Evolutionary conservation across 176 grass and related monocot species (phyloP).

Genomic region (Zizania latifolia): DNA sequence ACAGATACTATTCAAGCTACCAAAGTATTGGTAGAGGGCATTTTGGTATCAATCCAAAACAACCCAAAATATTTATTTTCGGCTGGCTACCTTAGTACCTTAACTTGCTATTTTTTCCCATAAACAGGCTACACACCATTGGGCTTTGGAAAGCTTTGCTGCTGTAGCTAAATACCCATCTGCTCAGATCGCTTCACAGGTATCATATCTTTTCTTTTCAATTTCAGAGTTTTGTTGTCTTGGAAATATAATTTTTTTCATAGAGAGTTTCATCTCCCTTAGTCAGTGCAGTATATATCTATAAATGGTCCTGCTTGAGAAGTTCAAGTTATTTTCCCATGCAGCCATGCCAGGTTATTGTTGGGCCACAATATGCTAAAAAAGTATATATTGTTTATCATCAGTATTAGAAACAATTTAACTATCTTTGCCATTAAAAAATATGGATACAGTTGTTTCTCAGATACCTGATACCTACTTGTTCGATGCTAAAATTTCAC

Average conservation of each 20-base stretch:
- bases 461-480: slow-evolving; percentile 8
- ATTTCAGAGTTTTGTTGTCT: slow-evolving; percentile 1
- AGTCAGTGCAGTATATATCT: neutral
- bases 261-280: neutral
- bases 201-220: slow-evolving; percentile 28
- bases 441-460: neutral
- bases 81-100: neutral
- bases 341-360: slow-evolving; percentile 3
- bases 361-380: slow-evolving; percentile 3
- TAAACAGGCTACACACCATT: slow-evolving; percentile 66
- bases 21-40: too few species aligned
- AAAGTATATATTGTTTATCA: neutral
- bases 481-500: neutral
- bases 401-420: neutral
- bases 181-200: slow-evolving; percentile 85
- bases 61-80: neutral
- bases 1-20: too few species aligned
- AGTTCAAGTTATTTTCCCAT: neutral
- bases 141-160: slow-evolving; percentile 88
- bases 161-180: slow-evolving; percentile 86
- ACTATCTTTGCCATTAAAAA: neutral
- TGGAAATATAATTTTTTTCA: slow-evolving; percentile 1
- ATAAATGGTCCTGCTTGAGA: neutral
- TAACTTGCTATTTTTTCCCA: slow-evolving; percentile 11
- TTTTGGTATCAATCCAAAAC: too few species aligned